Conservation (phyloP, 1,284 basidiomycete genomes). For the Sphagnurus paluster region DNA sequence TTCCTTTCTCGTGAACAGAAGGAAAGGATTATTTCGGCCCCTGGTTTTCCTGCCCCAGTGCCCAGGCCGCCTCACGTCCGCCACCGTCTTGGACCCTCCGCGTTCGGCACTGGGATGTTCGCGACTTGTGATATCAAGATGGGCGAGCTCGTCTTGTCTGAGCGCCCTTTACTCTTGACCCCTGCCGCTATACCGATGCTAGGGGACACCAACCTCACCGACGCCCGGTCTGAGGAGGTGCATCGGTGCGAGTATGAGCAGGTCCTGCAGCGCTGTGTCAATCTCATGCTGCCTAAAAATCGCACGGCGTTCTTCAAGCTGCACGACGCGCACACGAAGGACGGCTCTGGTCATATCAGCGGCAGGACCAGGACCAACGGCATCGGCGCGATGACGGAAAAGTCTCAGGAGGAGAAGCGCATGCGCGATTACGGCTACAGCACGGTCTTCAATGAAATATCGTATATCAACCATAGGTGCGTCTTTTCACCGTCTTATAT, state of each 20-base stretch:
- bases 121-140: slow-evolving; percentile 9
- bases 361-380: neutral
- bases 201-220: neutral
- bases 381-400: neutral
- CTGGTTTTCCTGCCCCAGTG: neutral
- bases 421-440: neutral
- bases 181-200: neutral
- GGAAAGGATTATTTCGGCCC: neutral
- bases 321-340: slow-evolving; percentile 2
- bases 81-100: neutral
- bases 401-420: neutral
- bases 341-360: neutral
- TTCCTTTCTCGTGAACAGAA: neutral
- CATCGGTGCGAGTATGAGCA: neutral
- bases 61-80: neutral
- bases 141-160: slow-evolving; percentile 9
- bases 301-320: neutral
- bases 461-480: neutral
- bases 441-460: neutral
- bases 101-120: slow-evolving; percentile 11
- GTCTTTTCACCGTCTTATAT: too few species aligned
- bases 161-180: slow-evolving; percentile 7
- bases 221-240: neutral
- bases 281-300: neutral
- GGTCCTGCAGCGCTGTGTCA: neutral